Evolutionary conservation across 2,329 filamentous ascomycete genomes (phyloP), one percentile per base, ranked within the genome.

Genomic region (Sarocladiaceae sp.): DNA sequence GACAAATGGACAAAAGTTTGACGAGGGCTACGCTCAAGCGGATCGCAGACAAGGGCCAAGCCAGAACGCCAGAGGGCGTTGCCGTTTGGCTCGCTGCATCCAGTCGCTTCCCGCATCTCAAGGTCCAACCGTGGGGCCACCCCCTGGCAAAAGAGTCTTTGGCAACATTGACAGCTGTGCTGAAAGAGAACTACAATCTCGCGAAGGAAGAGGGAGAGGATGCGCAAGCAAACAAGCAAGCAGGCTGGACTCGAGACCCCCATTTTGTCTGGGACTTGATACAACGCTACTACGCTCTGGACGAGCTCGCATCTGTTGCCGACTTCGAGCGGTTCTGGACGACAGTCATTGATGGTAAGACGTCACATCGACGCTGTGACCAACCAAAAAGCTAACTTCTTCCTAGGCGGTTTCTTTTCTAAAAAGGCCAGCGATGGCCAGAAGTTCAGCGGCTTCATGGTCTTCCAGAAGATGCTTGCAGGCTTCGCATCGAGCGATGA

Each of bases 251-350:
- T 52, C 82, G 88, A 1, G 88, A 90, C 62, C 75, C 95, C 52
- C 89, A 91, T 61, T 96, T 95, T 65, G 89, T 90, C 1, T 97
- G 93, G 94, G 83, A 88, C 57, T 70, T 92, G 23, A 81, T 97
- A 18, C 67, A 96, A n/a, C 69, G 64, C 1, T 73, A 78, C 54
- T 83, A 77, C 57, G 58, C 73, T 23, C 66, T 70, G 50, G 64
- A 67, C 18, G 67, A 61, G 17, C 60, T 68, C 17, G 62, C 64
- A 1, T 65, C 67, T 28, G 67, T 61, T 1, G 66, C 77, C 20
- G 70, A 76, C 13, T 91, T 96, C 63, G 75, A 78, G 46, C 82
- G 87, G 44, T 95, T 97, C 64, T 97, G 93, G 92, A 82, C 82
- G 36, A 84, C 90, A 40, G 85, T 89, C 52, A 86, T 97, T 54